Evolutionary conservation across 345 rosid genomes (phyloP).

Genomic region (Heritiera littoralis): DNA sequence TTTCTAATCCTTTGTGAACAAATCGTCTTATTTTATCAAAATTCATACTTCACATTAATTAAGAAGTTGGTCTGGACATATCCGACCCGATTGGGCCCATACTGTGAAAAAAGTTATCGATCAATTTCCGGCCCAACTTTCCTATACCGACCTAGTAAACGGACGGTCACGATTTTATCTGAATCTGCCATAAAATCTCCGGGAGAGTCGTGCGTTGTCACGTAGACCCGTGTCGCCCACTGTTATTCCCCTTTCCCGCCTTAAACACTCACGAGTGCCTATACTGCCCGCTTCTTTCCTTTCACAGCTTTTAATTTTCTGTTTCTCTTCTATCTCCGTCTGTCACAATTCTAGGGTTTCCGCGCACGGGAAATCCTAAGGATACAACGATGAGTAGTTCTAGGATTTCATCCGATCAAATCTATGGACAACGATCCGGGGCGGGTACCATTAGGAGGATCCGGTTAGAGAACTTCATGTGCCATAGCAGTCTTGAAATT

Average conservation of each 20-base stretch:
- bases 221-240: neutral
- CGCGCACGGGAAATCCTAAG: constrained; percentile 17
- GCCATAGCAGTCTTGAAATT: constrained; percentile 75
- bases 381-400: constrained; percentile 48
- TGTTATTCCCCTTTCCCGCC: constrained; percentile 12
- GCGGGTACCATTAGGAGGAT: constrained; percentile 71
- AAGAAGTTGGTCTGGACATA: too few relatives aligned
- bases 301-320: constrained; percentile 27
- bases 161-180: neutral
- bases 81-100: too few relatives aligned
- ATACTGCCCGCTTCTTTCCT: neutral
- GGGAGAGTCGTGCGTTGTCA: too few relatives aligned
- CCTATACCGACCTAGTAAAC: neutral
- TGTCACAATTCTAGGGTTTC: constrained; percentile 8
- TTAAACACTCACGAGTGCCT: neutral
- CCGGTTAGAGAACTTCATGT: constrained; percentile 89
- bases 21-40: too few relatives aligned
- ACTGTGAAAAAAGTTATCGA: too few relatives aligned
- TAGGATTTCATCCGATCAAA: constrained; percentile 30
- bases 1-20: too few relatives aligned
- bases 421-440: constrained; percentile 45
- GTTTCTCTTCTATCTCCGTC: neutral
- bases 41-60: too few relatives aligned
- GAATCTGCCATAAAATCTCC: neutral
- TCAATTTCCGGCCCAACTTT: neutral